phyloP scores from a whole-genome alignment of 2,329 filamentous ascomycete species.

The Scedosporium dehoogii region DNA sequence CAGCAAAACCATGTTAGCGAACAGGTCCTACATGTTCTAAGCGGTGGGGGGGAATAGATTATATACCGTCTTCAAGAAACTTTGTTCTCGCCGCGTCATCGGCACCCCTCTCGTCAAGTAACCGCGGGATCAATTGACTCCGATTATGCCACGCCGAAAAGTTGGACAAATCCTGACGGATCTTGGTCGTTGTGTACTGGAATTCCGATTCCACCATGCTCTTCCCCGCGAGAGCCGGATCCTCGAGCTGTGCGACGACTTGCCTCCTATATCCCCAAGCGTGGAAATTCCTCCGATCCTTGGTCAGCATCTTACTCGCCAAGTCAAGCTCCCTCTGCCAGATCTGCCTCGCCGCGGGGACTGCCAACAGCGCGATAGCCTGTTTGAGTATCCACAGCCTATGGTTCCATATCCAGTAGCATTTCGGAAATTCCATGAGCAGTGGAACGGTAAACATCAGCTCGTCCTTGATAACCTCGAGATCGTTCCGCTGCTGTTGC shows the following conservation, averaged over 20 bases:
- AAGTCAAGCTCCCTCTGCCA: slow-evolving; percentile 81
- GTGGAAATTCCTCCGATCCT: slow-evolving; percentile 88
- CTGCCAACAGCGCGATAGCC: slow-evolving; percentile 53
- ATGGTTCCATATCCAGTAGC: slow-evolving; percentile 99
- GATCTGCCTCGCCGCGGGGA: slow-evolving; percentile 46
- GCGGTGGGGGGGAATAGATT: not conserved
- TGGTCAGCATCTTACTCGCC: slow-evolving; percentile 76
- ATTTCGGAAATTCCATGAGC: slow-evolving; percentile 80
- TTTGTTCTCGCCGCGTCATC: slow-evolving; percentile 50
- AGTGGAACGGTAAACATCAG: slow-evolving; percentile 76
- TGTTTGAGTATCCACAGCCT: slow-evolving; percentile 74
- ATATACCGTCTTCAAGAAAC: slow-evolving; percentile 61
- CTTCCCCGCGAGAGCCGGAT: slow-evolving; percentile 33
- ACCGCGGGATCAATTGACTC: slow-evolving; percentile 67
- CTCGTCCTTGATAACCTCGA: slow-evolving; percentile 58
- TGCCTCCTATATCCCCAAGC: slow-evolving; percentile 86
- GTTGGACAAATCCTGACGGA: slow-evolving; percentile 78
- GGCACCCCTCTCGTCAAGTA: slow-evolving; percentile 63
- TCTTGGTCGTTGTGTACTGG: slow-evolving; percentile 70
- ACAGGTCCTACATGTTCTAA: not conserved
- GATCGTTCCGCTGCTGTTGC: slow-evolving; percentile 11
- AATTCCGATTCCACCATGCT: slow-evolving; percentile 76
- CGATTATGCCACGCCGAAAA: slow-evolving; percentile 96
- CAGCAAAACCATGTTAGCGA: not conserved
- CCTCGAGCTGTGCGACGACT: slow-evolving; percentile 68